These are phyloP conservation scores for Suhomyces choctaworum DNA, from an alignment of 1,139 yeast species.

Conservation along the genomic window DNA sequence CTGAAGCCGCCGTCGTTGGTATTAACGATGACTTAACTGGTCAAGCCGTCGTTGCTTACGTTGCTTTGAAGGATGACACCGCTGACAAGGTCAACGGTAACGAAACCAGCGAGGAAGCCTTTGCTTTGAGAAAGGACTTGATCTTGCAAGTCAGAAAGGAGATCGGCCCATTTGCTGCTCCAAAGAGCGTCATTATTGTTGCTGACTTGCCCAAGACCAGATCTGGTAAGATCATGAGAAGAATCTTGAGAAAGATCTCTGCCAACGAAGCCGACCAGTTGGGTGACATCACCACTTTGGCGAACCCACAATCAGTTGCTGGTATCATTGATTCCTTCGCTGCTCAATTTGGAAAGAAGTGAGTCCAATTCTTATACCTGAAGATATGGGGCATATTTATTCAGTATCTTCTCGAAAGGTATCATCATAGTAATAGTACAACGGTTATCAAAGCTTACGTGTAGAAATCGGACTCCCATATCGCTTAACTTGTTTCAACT, in stretches of 20 bases:
- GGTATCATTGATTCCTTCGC: conserved; percentile 60
- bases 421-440: not conserved
- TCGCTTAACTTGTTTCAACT: no score
- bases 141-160: conserved; percentile 86
- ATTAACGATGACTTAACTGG: conserved; percentile 94
- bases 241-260: conserved; percentile 90
- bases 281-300: conserved; percentile 90
- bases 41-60: conserved; percentile 94
- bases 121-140: conserved; percentile 76
- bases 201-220: conserved; percentile 95
- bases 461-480: not conserved
- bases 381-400: conserved; percentile 2
- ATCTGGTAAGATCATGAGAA: conserved; percentile 98
- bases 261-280: conserved; percentile 88
- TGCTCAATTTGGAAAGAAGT: conserved; percentile 52
- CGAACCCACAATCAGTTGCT: conserved; percentile 84
- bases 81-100: conserved; percentile 41
- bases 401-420: not conserved
- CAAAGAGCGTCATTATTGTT: conserved; percentile 85
- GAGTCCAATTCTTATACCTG: conserved; percentile 9
- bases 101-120: conserved; percentile 51
- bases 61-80: conserved; percentile 69
- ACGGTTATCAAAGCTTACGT: no score
- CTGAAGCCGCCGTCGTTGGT: conserved; percentile 96
- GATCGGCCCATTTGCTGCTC: conserved; percentile 98